Evolutionary conservation across 2,329 filamentous ascomycete genomes (phyloP).

Genomic region (Endocalyx cinctus): DNA sequence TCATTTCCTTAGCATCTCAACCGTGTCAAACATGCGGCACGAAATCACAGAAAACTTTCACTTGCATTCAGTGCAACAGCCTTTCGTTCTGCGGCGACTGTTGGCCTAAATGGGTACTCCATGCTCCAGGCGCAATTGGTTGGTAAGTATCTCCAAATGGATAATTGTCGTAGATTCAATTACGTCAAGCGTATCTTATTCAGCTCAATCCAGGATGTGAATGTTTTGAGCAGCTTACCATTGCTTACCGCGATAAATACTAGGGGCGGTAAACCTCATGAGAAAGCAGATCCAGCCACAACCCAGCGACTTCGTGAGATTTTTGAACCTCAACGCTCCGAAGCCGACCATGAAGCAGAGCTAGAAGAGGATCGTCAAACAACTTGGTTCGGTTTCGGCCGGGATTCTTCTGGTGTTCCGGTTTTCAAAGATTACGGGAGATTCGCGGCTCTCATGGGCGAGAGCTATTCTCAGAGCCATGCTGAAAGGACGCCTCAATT

Average conservation of each 20-base stretch:
- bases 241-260: slow-evolving; percentile 11
- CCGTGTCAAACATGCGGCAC: slow-evolving; percentile 27
- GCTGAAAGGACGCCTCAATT: slow-evolving; percentile 31
- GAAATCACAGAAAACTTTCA: slow-evolving; percentile 21
- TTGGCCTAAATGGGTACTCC: slow-evolving; percentile 28
- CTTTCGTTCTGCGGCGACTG: slow-evolving; percentile 26
- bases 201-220: too few relatives aligned
- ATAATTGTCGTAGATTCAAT: too few relatives aligned
- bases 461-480: slow-evolving; percentile 20
- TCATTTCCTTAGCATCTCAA: too few relatives aligned
- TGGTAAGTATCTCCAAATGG: too few relatives aligned
- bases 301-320: slow-evolving; percentile 27
- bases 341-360: slow-evolving; percentile 26
- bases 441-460: slow-evolving; percentile 38
- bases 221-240: slow-evolving; percentile 14
- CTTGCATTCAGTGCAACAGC: slow-evolving; percentile 29
- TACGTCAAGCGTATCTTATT: too few relatives aligned
- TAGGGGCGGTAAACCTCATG: slow-evolving; percentile 29
- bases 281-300: slow-evolving; percentile 25
- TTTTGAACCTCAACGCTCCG: slow-evolving; percentile 25
- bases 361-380: slow-evolving; percentile 27
- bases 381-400: slow-evolving; percentile 29
- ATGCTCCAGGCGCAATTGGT: slow-evolving; percentile 22
- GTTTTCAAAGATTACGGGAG: slow-evolving; percentile 32
- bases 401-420: slow-evolving; percentile 23